Conservation (phyloP, 345 rosid genomes). For the Citrus medica region DNA sequence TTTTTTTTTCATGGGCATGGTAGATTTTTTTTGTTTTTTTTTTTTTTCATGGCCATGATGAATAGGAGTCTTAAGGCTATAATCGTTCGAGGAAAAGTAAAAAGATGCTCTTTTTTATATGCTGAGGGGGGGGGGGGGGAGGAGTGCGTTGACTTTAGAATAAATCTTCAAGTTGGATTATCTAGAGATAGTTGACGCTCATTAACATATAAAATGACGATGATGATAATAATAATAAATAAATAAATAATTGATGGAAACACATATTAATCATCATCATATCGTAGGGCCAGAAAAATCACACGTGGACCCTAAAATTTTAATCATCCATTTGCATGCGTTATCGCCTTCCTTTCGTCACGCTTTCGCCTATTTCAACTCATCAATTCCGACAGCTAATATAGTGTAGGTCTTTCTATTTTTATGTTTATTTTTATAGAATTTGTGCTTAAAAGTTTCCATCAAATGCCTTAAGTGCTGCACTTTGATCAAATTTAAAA, state of each 20-base stretch:
- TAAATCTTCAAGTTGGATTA: constrained; percentile 8
- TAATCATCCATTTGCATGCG: constrained; percentile 31
- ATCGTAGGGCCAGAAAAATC: constrained; percentile 45
- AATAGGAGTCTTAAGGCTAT: constrained; percentile 17
- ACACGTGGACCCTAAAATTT: constrained; percentile 48
- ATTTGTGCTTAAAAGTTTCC: constrained; percentile 21
- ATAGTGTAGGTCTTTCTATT: constrained; percentile 4
- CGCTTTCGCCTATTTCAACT: constrained; percentile 52
- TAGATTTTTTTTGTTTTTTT: not conserved
- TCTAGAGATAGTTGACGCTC: constrained; percentile 23
- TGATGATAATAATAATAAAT: too few species aligned
- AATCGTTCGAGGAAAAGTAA: constrained; percentile 10
- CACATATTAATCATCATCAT: constrained; percentile 21
- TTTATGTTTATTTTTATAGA: not conserved
- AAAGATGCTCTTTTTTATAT: not conserved
- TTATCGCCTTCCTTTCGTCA: constrained; percentile 42
- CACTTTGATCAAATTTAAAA: constrained; percentile 41
- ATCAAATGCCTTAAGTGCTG: constrained; percentile 38
- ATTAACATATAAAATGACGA: not conserved
- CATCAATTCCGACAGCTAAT: constrained; percentile 27
- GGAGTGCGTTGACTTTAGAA: constrained; percentile 36
- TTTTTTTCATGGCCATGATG: constrained; percentile 20
- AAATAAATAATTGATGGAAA: not conserved
- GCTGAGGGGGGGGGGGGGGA: too few species aligned
- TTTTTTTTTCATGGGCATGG: constrained; percentile 13